phyloP scores from a whole-genome alignment of 257 asterid genomes.

The Striga asiatica region DNA sequence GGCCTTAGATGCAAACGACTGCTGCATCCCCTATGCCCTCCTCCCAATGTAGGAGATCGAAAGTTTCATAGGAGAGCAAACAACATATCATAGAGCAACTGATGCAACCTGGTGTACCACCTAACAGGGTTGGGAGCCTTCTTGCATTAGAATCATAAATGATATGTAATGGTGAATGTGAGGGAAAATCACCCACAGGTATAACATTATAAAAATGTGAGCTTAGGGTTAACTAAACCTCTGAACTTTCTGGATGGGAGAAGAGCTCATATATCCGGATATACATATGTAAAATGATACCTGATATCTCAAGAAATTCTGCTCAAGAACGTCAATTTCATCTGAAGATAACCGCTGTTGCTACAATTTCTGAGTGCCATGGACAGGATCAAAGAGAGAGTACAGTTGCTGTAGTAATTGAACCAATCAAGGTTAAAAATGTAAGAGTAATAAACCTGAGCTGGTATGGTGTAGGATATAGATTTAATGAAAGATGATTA shows the following conservation, averaged over 20 bases:
- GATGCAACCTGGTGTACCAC: background rate
- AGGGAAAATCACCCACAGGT: background rate
- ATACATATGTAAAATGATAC: conserved; percentile 17
- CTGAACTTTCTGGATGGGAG: too few relatives aligned
- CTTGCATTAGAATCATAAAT: background rate
- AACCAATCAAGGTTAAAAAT: background rate
- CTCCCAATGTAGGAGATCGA: conserved; percentile 3
- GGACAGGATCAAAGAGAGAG: conserved; percentile 91
- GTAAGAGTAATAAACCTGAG: background rate
- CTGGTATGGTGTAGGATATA: background rate
- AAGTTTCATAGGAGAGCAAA: conserved; percentile 2
- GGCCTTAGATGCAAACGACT: background rate
- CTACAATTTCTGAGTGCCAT: conserved; percentile 74
- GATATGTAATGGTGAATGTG: background rate
- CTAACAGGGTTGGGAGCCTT: background rate
- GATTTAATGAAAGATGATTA: background rate
- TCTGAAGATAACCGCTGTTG: conserved; percentile 74
- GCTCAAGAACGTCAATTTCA: conserved; percentile 81
- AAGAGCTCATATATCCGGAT: background rate
- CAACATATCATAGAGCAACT: background rate
- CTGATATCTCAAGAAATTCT: conserved; percentile 78
- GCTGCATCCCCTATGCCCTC: background rate
- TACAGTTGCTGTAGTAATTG: conserved; percentile 68
- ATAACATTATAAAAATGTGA: background rate
- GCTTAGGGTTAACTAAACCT: conserved; percentile 10